phyloP scores from a whole-genome alignment of 139 green algal genomes.

The Haematococcus sp. region DNA sequence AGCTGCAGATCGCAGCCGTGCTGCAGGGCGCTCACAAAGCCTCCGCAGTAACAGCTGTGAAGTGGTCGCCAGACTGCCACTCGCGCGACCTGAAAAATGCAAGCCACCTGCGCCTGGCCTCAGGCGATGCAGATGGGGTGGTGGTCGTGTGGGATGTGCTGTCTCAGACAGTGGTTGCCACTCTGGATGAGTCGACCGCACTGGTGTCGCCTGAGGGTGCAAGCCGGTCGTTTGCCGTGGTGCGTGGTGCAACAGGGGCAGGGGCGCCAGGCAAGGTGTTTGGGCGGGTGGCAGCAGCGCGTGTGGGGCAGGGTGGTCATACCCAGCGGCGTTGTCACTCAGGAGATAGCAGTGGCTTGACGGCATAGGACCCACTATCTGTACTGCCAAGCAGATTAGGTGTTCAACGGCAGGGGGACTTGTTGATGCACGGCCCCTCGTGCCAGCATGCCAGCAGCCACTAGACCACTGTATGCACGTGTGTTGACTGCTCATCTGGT shows the following conservation, averaged over 20 bases:
- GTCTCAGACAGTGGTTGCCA: slow-evolving; percentile 8
- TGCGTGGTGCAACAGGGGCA: too few relatives aligned
- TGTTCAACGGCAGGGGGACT: too few relatives aligned
- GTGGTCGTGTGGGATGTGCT: slow-evolving; percentile 79
- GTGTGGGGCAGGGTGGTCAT: too few relatives aligned
- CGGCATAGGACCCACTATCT: too few relatives aligned
- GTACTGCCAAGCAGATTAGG: too few relatives aligned
- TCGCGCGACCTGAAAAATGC: slow-evolving; percentile 39
- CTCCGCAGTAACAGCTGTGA: slow-evolving; percentile 60
- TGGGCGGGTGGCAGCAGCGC: not conserved
- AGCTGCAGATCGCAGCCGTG: slow-evolving; percentile 49
- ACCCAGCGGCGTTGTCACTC: too few relatives aligned
- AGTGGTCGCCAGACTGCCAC: slow-evolving; percentile 67
- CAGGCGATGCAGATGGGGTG: slow-evolving; percentile 64
- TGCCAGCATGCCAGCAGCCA: too few relatives aligned
- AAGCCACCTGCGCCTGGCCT: slow-evolving; percentile 61
- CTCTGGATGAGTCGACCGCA: slow-evolving; percentile 10
- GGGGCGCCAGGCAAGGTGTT: not conserved
- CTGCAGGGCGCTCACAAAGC: slow-evolving; percentile 60
- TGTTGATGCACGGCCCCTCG: too few relatives aligned
- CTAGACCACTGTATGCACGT: not conserved
- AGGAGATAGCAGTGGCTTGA: too few relatives aligned
- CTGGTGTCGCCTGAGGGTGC: not conserved
- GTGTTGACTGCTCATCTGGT: not conserved
- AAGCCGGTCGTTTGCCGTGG: not conserved